These are phyloP conservation scores for Vachellia collinsii DNA, from an alignment of 306 rosid species.

Conservation along the genomic window DNA sequence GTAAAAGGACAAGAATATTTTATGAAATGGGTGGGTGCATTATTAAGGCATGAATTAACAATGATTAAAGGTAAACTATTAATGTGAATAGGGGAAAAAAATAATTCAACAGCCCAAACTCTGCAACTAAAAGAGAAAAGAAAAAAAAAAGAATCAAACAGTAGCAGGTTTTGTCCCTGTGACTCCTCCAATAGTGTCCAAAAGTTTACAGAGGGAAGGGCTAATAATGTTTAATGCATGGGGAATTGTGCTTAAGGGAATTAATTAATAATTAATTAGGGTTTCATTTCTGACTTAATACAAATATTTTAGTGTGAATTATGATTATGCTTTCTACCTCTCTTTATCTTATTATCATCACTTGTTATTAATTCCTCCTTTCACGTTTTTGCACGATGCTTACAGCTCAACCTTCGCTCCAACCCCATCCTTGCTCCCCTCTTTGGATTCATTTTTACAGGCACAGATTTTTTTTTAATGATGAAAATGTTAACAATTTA, in stretches of 20 bases:
- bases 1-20: not conserved
- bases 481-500: not conserved
- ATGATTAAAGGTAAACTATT: constrained; percentile 38
- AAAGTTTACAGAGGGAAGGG: constrained; percentile 69
- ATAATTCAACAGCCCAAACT: too few relatives aligned
- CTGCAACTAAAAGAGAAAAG: not conserved
- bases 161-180: constrained; percentile 55
- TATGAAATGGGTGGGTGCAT: constrained; percentile 14
- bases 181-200: constrained; percentile 61
- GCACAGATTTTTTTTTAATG: not conserved
- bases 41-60: constrained; percentile 38
- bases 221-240: constrained; percentile 54
- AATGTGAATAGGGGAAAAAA: not conserved
- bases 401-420: constrained; percentile 75
- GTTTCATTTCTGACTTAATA: constrained; percentile 38
- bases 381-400: constrained; percentile 93
- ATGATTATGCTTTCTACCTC: constrained; percentile 58
- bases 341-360: constrained; percentile 43
- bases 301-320: constrained; percentile 42
- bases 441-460: not conserved
- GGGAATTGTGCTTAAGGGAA: constrained; percentile 50
- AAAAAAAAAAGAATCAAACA: not conserved
- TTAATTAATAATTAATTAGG: not conserved
- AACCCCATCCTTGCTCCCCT: not conserved
- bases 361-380: constrained; percentile 52